Evolutionary conservation across 495 filamentous ascomycete genomes (phyloP).

Genomic region (Tuber borchii): DNA sequence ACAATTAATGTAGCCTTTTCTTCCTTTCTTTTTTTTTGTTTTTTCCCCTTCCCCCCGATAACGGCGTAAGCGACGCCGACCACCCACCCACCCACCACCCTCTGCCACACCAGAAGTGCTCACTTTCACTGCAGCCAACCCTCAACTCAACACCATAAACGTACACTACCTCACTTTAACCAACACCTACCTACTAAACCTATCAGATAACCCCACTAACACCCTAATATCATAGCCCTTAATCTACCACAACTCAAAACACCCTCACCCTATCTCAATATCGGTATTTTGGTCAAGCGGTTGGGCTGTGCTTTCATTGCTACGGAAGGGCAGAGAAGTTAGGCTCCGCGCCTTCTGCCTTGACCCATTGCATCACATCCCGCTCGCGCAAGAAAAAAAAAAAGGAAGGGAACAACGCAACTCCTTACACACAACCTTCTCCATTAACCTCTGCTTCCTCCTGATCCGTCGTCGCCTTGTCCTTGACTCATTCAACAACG

Average conservation of each 20-base stretch:
- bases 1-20: not conserved
- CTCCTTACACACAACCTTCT: slow-evolving; percentile 4
- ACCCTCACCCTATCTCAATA: not conserved
- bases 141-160: not conserved
- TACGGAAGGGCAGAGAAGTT: not conserved
- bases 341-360: slow-evolving; percentile 4
- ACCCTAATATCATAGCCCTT: not conserved
- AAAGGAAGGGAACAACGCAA: not conserved
- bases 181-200: not conserved
- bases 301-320: slow-evolving; percentile 5
- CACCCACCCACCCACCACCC: slow-evolving; percentile 2
- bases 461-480: slow-evolving; percentile 2
- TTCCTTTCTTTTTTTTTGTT: not conserved
- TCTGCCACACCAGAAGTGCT: slow-evolving; percentile 1
- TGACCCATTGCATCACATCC: slow-evolving; percentile 7
- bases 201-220: not conserved
- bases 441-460: slow-evolving; percentile 5
- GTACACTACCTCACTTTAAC: not conserved
- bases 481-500: not conserved
- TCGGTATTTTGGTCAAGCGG: not conserved
- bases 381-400: slow-evolving; percentile 10
- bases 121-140: not conserved
- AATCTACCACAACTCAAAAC: not conserved
- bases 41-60: not conserved
- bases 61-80: not conserved